phyloP scores from a whole-genome alignment of 768 basidiomycete species.

The Pleurotus tuber-regium region DNA sequence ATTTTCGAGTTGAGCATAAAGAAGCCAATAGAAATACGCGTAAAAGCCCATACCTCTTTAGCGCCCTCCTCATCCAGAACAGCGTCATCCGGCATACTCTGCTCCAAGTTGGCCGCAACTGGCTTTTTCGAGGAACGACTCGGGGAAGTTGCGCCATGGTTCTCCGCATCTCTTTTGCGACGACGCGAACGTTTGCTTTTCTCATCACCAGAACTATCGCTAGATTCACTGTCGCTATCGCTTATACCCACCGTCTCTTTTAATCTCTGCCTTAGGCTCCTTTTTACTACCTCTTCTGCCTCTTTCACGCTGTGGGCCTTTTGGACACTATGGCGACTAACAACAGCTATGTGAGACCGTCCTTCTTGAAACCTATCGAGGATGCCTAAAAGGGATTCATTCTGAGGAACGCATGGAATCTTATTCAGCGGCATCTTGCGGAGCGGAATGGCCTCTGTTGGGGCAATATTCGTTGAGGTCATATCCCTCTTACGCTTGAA shows the following conservation, averaged over 20 bases:
- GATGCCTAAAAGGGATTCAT: constrained; percentile 81
- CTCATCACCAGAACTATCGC: constrained; percentile 38
- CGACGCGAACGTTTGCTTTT: constrained; percentile 5
- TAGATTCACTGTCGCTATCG: constrained; percentile 54
- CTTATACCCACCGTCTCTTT: constrained; percentile 73
- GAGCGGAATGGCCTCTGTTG: constrained; percentile 76
- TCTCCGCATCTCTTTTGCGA: constrained; percentile 9
- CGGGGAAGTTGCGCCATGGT: neutral
- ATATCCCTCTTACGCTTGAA: neutral
- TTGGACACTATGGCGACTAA: constrained; percentile 70
- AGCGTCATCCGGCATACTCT: constrained; percentile 88
- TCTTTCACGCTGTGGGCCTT: constrained; percentile 82
- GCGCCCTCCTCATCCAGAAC: constrained; percentile 73
- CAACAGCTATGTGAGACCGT: constrained; percentile 89
- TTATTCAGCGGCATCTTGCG: constrained; percentile 84
- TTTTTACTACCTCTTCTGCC: constrained; percentile 80
- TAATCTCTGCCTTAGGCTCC: constrained; percentile 74
- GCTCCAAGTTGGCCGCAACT: constrained; percentile 48
- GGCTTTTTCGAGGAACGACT: constrained; percentile 21
- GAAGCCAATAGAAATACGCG: neutral
- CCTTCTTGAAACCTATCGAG: constrained; percentile 90
- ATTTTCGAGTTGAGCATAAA: constrained; percentile 8
- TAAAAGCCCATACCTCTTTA: constrained; percentile 51
- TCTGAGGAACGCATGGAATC: constrained; percentile 82
- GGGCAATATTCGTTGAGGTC: neutral